Percentiles rank a stretch among this genome's conserved stretches.
These are phyloP conservation scores for Proliferodiscus dingleyae DNA, from an alignment of 2,329 filamentous ascomycete species.

Conservation along the genomic window DNA sequence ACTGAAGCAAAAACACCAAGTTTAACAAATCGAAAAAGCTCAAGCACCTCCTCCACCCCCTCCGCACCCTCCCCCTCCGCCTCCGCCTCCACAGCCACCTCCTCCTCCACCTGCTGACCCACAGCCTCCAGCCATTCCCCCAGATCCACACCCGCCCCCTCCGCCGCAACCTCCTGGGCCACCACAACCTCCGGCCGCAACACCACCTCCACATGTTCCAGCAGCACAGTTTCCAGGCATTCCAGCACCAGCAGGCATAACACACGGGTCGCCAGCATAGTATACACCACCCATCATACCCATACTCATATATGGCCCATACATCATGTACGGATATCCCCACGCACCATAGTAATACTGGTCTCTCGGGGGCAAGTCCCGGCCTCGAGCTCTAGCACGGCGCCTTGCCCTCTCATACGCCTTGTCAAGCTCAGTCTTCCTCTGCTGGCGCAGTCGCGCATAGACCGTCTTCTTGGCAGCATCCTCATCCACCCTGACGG, in stretches of 20 bases:
- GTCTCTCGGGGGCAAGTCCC: conserved; percentile 42
- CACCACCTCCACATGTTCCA: conserved; percentile 44
- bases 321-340: conserved; percentile 48
- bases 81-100: conserved; percentile 8
- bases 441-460: conserved; percentile 24
- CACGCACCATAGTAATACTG: conserved; percentile 41
- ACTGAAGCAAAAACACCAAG: too few species aligned
- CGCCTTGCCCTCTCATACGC: conserved; percentile 52
- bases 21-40: too few species aligned
- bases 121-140: conserved; percentile 9
- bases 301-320: conserved; percentile 41
- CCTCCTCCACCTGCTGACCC: conserved; percentile 8
- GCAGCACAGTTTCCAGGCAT: conserved; percentile 38
- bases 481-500: conserved; percentile 41
- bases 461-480: conserved; percentile 23
- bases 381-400: conserved; percentile 46
- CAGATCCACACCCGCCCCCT: conserved; percentile 16
- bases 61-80: not conserved
- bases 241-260: conserved; percentile 32
- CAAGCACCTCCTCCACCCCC: too few species aligned
- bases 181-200: conserved; percentile 38
- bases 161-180: conserved; percentile 26
- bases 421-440: conserved; percentile 42
- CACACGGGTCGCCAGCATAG: conserved; percentile 39
- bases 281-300: conserved; percentile 42